Percentiles rank a stretch among this genome's conserved stretches.
phyloP scores from a whole-genome alignment of 257 asterid genomes.

The Leptodermis oblonga region DNA sequence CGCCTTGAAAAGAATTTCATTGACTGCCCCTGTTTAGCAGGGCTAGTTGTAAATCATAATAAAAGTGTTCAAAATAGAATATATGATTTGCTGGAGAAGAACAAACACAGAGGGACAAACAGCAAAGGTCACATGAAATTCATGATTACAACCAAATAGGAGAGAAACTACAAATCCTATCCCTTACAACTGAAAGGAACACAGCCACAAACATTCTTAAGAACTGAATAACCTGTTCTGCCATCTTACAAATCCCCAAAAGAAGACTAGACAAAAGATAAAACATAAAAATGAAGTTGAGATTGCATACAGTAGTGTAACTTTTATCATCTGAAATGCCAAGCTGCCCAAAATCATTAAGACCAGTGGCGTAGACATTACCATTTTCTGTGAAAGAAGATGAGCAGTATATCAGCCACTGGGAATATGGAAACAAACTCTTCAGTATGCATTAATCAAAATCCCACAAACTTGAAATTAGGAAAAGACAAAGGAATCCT shows the following conservation, averaged over 20 bases:
- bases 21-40: too few relatives aligned
- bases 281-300: slow-evolving; percentile 10
- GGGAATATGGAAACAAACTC: slow-evolving; percentile 18
- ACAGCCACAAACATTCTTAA: neutral
- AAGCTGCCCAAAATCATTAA: slow-evolving; percentile 92
- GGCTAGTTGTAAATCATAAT: neutral
- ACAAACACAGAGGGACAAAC: neutral
- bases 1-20: neutral
- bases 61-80: neutral
- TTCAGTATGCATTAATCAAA: neutral
- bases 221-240: neutral
- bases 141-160: neutral
- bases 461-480: neutral
- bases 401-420: slow-evolving; percentile 23
- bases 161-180: neutral
- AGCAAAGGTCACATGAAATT: neutral
- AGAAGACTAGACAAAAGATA: neutral
- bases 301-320: slow-evolving; percentile 64
- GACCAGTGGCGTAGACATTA: slow-evolving; percentile 82
- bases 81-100: neutral
- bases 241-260: neutral
- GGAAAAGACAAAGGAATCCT: neutral
- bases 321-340: slow-evolving; percentile 60
- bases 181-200: neutral
- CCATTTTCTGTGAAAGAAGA: slow-evolving; percentile 68